These are phyloP conservation scores for Alternaria triticimaculans DNA, from an alignment of 2,329 filamentous ascomycete species.

Conservation along the genomic window DNA sequence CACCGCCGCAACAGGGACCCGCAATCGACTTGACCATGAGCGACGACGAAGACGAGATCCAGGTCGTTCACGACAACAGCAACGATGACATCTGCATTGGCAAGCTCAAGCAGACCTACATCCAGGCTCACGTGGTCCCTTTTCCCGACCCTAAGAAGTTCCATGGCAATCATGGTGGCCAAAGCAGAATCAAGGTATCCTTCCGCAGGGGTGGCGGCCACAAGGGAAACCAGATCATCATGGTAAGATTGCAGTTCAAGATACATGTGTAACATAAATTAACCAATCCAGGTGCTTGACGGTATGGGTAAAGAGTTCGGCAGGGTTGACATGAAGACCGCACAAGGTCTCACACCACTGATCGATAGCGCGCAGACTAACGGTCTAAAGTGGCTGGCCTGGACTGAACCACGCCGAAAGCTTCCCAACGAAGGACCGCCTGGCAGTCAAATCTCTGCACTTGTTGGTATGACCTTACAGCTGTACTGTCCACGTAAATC, in stretches of 20 bases:
- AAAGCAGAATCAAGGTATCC: conserved; percentile 75
- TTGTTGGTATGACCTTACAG: conserved; percentile 69
- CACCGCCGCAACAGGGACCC: conserved; percentile 12
- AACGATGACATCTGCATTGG: conserved; percentile 82
- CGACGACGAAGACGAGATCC: conserved; percentile 69
- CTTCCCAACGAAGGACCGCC: conserved; percentile 62
- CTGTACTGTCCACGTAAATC: conserved; percentile 78
- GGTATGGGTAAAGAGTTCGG: conserved; percentile 75
- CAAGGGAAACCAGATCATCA: conserved; percentile 69
- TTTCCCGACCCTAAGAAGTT: conserved; percentile 69
- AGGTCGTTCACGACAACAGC: conserved; percentile 64
- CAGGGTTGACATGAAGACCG: conserved; percentile 71
- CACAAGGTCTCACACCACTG: conserved; percentile 72
- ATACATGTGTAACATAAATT: not conserved
- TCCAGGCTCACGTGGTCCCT: conserved; percentile 73
- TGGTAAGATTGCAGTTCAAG: conserved; percentile 47
- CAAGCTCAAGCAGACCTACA: conserved; percentile 70
- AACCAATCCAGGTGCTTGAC: conserved; percentile 62
- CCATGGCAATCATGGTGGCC: conserved; percentile 62
- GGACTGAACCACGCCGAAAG: conserved; percentile 72
- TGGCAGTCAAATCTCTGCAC: conserved; percentile 24
- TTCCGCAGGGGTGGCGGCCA: conserved; percentile 66
- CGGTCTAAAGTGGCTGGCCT: conserved; percentile 73
- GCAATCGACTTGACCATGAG: conserved; percentile 47
- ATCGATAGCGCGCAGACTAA: conserved; percentile 68